A percentile compares a stretch with the other conserved stretches of the same genome.
Evolutionary conservation across 2,329 filamentous ascomycete species (phyloP).

Genomic region (Exophiala oligosperma): DNA sequence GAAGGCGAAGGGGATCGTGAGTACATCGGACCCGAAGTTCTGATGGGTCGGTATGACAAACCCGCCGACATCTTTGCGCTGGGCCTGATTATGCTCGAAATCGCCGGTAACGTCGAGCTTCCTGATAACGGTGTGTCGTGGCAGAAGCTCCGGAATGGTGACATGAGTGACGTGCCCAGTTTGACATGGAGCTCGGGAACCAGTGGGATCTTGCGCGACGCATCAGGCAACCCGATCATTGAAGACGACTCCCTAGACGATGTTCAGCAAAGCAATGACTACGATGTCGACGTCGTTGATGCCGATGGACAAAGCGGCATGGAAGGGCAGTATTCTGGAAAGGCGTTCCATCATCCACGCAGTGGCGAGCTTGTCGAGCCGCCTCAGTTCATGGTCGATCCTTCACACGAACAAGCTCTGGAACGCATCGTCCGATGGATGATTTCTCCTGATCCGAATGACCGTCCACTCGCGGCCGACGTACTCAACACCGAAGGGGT

Average conservation of each 20-base stretch:
- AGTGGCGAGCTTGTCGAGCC: conserved; percentile 65
- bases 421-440: conserved; percentile 85
- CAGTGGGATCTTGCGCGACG: conserved; percentile 70
- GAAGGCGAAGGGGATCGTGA: conserved; percentile 94
- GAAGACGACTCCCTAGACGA: conserved; percentile 46
- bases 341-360: conserved; percentile 36
- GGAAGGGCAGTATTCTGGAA: conserved; percentile 31
- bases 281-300: conserved; percentile 33
- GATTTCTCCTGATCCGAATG: conserved; percentile 72
- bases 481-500: conserved; percentile 73
- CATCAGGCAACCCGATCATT: conserved; percentile 65
- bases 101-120: conserved; percentile 88
- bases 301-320: conserved; percentile 27
- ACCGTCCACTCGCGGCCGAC: conserved; percentile 73
- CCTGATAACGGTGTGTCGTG: conserved; percentile 91
- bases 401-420: conserved; percentile 69
- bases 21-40: conserved; percentile 92
- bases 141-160: conserved; percentile 84
- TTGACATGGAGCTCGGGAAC: conserved; percentile 76
- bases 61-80: conserved; percentile 92
- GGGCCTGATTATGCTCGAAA: conserved; percentile 91
- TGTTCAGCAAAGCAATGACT: conserved; percentile 38
- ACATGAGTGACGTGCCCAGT: conserved; percentile 84
- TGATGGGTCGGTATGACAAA: conserved; percentile 83
- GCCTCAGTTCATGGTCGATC: conserved; percentile 85